Evolutionary conservation across 169 alveolate genomes (phyloP), one percentile per base, ranked within the genome.

Genomic region (Cardiosporidium cionae): DNA sequence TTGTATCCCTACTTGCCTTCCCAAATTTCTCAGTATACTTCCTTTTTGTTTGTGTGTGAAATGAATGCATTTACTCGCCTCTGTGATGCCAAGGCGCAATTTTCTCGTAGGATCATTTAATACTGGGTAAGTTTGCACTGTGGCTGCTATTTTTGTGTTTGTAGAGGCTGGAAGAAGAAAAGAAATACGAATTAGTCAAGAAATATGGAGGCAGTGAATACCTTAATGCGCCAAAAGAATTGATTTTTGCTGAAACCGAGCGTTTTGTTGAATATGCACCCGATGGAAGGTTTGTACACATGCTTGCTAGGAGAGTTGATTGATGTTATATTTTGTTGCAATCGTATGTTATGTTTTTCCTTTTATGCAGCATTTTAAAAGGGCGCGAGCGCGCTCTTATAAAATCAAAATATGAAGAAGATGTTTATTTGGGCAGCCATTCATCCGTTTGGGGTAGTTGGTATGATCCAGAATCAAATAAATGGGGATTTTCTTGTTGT

Each of bases 401-500:
- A 9, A 32, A 68, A 36, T 86, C 93, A 52, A 73, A 77, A 72
- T 86, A 89, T 70, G 91, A 84, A 71, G 95, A 90, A 73, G 93
- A 90, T 65, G 91, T 80, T 0, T 74, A 80, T 66, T 28, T 68
- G 23, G 83, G 86, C 62, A 91, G 89, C 32, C 96, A 92, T 78
- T 81, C 93, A 6, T 76, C 85, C 23, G 83, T 92, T 37, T 92
- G 92, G 91, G 96, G 96, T 32, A 86, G 93, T 16, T 90, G 79
- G 74, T 92, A 87, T 70, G 93, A 90, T 74, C 31, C 65, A 36
- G 91, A 73, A 0, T 73, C 68, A 36, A 79, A 78, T 9, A 84
- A 79, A 52, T 92, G 96, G 96, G 96, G 96, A 2, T 92, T 87
- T 74, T 78, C 84, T 78, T 92, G 96, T 75, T 92, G 96, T 74